phyloP scores from a whole-genome alignment of 352 stramenopile species.

The Aphanomyces astaci region DNA sequence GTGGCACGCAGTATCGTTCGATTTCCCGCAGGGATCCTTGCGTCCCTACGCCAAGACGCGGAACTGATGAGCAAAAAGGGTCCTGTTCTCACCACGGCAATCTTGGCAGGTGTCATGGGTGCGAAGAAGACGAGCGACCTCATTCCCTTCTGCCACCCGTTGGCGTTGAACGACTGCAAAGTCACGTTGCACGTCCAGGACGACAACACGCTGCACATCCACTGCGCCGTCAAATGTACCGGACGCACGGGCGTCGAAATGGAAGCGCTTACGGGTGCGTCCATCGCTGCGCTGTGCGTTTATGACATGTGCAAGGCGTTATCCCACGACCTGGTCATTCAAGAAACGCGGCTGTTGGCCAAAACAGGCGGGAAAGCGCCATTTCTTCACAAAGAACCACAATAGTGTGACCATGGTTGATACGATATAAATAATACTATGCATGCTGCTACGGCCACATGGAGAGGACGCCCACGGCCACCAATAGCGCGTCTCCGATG shows the following conservation, averaged over 20 bases:
- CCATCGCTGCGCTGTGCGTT: constrained; percentile 91
- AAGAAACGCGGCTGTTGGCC: constrained; percentile 76
- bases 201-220: constrained; percentile 59
- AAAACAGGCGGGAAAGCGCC: constrained; percentile 91
- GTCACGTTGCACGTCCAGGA: constrained; percentile 63
- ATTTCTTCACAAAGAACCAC: constrained; percentile 28
- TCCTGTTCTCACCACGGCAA: constrained; percentile 86
- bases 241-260: constrained; percentile 95
- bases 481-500: constrained; percentile 8
- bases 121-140: constrained; percentile 90
- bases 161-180: constrained; percentile 87
- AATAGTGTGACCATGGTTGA: neutral
- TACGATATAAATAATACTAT: constrained; percentile 7
- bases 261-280: constrained; percentile 92
- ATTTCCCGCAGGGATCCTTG: constrained; percentile 75
- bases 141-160: constrained; percentile 91
- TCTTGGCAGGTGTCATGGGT: constrained; percentile 88
- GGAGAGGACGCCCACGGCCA: neutral
- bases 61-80: constrained; percentile 76
- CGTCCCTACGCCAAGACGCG: constrained; percentile 41
- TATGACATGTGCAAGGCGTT: constrained; percentile 99
- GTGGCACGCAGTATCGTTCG: constrained; percentile 78
- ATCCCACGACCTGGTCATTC: constrained; percentile 92
- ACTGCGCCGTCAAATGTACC: constrained; percentile 85
- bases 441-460: neutral